phyloP scores from a whole-genome alignment of 495 filamentous ascomycete species.

The Talaromyces borbonicus region DNA sequence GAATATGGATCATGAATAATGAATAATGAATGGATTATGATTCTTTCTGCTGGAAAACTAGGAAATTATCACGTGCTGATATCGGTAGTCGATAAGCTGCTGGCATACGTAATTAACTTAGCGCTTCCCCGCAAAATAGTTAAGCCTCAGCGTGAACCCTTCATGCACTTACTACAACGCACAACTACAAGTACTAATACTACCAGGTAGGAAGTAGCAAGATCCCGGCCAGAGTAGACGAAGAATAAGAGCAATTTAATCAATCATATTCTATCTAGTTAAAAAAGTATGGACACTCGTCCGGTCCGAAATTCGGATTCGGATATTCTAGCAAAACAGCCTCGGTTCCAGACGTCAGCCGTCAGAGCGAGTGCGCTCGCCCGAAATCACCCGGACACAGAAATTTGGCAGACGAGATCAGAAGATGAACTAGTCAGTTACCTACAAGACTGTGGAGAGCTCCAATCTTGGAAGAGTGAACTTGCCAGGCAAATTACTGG shows the following conservation, averaged over 20 bases:
- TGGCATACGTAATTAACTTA: no score
- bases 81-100: slow-evolving; percentile 2
- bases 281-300: not conserved
- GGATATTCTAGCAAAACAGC: slow-evolving; percentile 3
- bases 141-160: not conserved
- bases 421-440: not conserved
- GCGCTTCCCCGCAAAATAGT: slow-evolving; percentile 6
- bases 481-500: no score
- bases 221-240: not conserved
- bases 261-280: not conserved
- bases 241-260: not conserved
- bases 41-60: not conserved
- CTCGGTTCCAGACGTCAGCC: slow-evolving; percentile 1
- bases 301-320: not conserved
- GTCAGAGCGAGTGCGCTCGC: not conserved
- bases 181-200: not conserved
- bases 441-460: not conserved
- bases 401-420: not conserved
- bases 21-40: not conserved
- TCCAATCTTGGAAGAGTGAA: no score
- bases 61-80: not conserved
- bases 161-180: not conserved
- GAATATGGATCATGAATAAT: no score
- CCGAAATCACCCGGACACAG: slow-evolving; percentile 4
- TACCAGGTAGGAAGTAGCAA: no score